Percentiles rank a stretch among this genome's conserved stretches.
phyloP scores from a whole-genome alignment of 768 basidiomycete species.

The Tricholoma sp. region DNA sequence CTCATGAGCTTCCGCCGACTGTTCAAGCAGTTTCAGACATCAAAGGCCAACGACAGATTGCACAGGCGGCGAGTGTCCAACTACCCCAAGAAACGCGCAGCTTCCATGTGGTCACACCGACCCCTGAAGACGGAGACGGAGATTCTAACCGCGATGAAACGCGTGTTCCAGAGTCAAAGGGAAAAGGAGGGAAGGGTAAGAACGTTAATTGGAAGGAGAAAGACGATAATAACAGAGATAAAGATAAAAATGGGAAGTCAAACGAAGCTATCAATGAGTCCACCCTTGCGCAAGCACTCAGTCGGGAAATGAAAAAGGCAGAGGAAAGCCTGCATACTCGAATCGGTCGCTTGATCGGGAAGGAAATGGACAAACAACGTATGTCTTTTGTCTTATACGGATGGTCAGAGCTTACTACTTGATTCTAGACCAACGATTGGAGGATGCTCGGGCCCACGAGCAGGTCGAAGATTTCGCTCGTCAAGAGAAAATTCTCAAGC shows the following conservation, averaged over 20 bases:
- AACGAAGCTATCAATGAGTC: slow-evolving; percentile 45
- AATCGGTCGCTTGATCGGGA: slow-evolving; percentile 73
- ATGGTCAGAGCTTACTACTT: neutral
- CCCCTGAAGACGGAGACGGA: slow-evolving; percentile 69
- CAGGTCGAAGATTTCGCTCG: slow-evolving; percentile 78
- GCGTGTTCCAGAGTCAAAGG: slow-evolving; percentile 38
- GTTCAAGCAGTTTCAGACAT: slow-evolving; percentile 15
- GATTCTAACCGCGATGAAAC: slow-evolving; percentile 59
- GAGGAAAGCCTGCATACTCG: slow-evolving; percentile 76
- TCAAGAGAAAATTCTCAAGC: slow-evolving; percentile 85
- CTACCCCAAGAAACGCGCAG: slow-evolving; percentile 25
- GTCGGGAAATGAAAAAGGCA: slow-evolving; percentile 77
- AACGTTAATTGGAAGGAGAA: slow-evolving; percentile 51
- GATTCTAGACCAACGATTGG: slow-evolving; percentile 69
- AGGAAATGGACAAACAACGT: slow-evolving; percentile 92
- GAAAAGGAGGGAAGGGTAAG: slow-evolving; percentile 62
- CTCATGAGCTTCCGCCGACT: slow-evolving; percentile 31
- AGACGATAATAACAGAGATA: slow-evolving; percentile 37
- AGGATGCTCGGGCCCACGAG: slow-evolving; percentile 73
- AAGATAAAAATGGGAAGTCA: slow-evolving; percentile 21
- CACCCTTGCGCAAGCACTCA: slow-evolving; percentile 51
- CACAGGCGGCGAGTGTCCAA: slow-evolving; percentile 15
- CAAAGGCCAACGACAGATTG: slow-evolving; percentile 21
- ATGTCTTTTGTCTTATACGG: slow-evolving; percentile 25
- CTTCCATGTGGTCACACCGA: slow-evolving; percentile 41